Base-by-base conservation (phyloP, 176 grass and related monocot genomes). In the Triticum turgidum region DNA sequence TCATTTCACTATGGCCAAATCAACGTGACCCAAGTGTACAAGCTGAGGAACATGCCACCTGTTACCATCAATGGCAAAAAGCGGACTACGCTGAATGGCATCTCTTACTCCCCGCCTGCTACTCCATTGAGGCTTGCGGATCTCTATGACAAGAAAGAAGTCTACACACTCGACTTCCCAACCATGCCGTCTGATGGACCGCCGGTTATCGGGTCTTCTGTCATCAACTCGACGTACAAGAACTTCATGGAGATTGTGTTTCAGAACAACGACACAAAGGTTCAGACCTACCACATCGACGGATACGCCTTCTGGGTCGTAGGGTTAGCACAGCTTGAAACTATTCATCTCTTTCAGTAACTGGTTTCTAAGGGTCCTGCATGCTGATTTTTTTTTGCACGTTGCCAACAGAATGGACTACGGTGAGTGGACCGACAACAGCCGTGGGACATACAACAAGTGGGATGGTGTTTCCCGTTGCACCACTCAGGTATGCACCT, bases 181-280 rank as follows among this genome's bases (percentile, higher is more conserved):
- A 92, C 82, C 63, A 90, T 82, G 80, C 97, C 97, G 38, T 90
- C 73, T 69, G 82, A 88, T 41, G 80, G 87, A 32, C 58, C 90
- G 2, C 92, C 92, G 7, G 82, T 41, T 33, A 82, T 96, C n/a
- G 38, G 77, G 79, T 27, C 88, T 61, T 96, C 94, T 83, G 29
- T 98, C 68, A 98, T 98, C 72, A 96, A 98, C 65, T 89, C 70
- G 11, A 87, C 94, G 69, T 98, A 94, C 69, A 96, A 78, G 92
- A 88, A 95, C 49, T 98, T 98, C 87, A 87, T 96, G 82, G 97
- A 98, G 84, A 91, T 98, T 24, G 78, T 98, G 86, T 98, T 98
- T 80, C 97, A 98, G 87, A 98, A 98, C 86, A 96, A 98, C 71
- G 92, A 92, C 77, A 94, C 92, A 0, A 89, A 37, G 65, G 90